These are phyloP conservation scores for Mycogone perniciosa DNA, from an alignment of 2,329 filamentous ascomycete species.

Conservation along the genomic window DNA sequence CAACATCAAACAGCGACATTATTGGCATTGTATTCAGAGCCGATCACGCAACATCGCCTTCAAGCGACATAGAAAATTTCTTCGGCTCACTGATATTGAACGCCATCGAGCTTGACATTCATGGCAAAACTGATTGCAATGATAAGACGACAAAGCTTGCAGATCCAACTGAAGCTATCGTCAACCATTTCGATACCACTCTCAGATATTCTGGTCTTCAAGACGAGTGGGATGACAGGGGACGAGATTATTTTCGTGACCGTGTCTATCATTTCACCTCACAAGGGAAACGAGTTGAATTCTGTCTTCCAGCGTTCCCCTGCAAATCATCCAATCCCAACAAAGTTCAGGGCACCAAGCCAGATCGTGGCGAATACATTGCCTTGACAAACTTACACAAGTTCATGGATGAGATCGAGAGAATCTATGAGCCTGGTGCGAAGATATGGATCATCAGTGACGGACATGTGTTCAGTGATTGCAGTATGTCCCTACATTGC, in stretches of 20 bases:
- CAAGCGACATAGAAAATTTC: no score
- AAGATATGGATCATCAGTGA: slow-evolving; percentile 33
- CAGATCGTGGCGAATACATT: slow-evolving; percentile 30
- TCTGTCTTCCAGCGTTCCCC: slow-evolving; percentile 33
- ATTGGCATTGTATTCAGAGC: no score
- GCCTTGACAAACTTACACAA: slow-evolving; percentile 25
- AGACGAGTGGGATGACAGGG: slow-evolving; percentile 20
- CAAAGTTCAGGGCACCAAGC: slow-evolving; percentile 27
- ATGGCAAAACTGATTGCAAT: no score
- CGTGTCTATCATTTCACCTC: slow-evolving; percentile 20
- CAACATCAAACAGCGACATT: no score
- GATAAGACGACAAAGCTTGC: no score
- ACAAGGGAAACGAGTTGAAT: slow-evolving; percentile 18
- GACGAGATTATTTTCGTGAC: slow-evolving; percentile 17
- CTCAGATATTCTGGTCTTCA: slow-evolving; percentile 18
- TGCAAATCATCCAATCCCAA: slow-evolving; percentile 33
- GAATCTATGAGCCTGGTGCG: slow-evolving; percentile 27
- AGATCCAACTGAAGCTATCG: slow-evolving; percentile 7
- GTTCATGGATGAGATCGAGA: slow-evolving; percentile 24
- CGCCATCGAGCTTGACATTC: no score
- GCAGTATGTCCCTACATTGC: slow-evolving; percentile 22
- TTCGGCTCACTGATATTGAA: no score
- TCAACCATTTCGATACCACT: slow-evolving; percentile 19
- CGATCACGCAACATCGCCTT: no score
- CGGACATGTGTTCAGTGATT: slow-evolving; percentile 37